Evolutionary conservation across 257 asterid species (phyloP).

Genomic region (Penstemon barbatus): DNA sequence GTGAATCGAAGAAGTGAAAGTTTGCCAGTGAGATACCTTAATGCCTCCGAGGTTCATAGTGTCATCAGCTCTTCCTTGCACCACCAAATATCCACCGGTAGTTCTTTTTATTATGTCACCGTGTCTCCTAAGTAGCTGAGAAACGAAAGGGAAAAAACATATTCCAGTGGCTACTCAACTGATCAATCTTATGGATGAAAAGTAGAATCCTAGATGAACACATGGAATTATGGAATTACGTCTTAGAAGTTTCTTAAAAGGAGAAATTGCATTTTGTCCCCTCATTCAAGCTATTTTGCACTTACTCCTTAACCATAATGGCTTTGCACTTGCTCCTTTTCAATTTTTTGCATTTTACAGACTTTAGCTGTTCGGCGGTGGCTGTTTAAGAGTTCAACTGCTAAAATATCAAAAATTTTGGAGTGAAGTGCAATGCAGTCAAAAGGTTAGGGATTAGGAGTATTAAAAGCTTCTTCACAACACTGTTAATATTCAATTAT

Average conservation of each 20-base stretch:
- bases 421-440: no score
- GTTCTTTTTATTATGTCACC: slow-evolving; percentile 81
- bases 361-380: no score
- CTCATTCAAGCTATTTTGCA: no score
- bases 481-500: background rate
- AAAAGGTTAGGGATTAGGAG: no score
- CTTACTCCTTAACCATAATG: no score
- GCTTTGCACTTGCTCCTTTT: background rate
- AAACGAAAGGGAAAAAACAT: background rate
- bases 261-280: no score
- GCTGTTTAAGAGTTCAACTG: no score
- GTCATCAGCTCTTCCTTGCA: slow-evolving; percentile 95
- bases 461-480: no score
- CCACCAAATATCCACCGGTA: slow-evolving; percentile 64
- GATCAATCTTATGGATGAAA: background rate
- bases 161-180: slow-evolving; percentile 14
- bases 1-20: background rate
- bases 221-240: background rate
- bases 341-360: no score
- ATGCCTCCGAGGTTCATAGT: slow-evolving; percentile 98
- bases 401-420: no score
- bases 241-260: background rate
- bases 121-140: slow-evolving; percentile 87
- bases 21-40: slow-evolving; percentile 48
- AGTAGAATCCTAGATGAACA: background rate